Conservation (phyloP, 495 filamentous ascomycete genomes). For the Parmelia sp. region DNA sequence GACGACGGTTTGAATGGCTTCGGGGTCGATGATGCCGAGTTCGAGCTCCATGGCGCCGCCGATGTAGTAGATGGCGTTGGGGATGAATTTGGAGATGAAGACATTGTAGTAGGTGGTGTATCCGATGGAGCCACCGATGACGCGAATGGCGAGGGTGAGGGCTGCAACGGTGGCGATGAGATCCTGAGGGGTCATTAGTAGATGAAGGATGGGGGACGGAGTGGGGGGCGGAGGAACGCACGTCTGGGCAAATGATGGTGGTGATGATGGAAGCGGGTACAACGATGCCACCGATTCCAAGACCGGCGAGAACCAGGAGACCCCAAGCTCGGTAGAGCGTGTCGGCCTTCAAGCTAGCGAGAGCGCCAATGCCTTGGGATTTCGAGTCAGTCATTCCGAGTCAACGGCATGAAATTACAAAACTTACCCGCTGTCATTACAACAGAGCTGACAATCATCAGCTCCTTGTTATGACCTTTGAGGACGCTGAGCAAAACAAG, state of each 20-base stretch:
- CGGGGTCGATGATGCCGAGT: constrained; percentile 47
- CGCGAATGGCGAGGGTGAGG: constrained; percentile 65
- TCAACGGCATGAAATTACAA: neutral
- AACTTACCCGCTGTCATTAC: constrained; percentile 61
- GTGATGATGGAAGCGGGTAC: constrained; percentile 66
- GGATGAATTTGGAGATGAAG: constrained; percentile 58
- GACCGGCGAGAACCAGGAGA: constrained; percentile 55
- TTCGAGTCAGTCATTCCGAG: neutral
- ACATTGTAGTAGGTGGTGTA: constrained; percentile 74
- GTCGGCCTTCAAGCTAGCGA: constrained; percentile 50
- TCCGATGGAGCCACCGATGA: constrained; percentile 63
- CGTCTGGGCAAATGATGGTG: constrained; percentile 65
- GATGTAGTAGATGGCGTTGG: constrained; percentile 46
- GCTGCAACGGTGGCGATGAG: constrained; percentile 69
- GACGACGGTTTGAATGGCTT: constrained; percentile 44
- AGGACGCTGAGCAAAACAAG: constrained; percentile 54
- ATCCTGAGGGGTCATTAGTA: constrained; percentile 37
- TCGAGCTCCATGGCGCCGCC: constrained; percentile 46
- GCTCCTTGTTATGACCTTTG: constrained; percentile 55
- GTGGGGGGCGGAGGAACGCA: constrained; percentile 22
- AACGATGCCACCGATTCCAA: constrained; percentile 69
- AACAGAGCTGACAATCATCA: constrained; percentile 55
- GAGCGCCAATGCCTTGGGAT: constrained; percentile 49
- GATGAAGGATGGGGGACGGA: neutral
- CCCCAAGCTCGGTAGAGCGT: constrained; percentile 58